Evolutionary conservation across 768 basidiomycete genomes (phyloP).

Genomic region (Serendipita sp.): DNA sequence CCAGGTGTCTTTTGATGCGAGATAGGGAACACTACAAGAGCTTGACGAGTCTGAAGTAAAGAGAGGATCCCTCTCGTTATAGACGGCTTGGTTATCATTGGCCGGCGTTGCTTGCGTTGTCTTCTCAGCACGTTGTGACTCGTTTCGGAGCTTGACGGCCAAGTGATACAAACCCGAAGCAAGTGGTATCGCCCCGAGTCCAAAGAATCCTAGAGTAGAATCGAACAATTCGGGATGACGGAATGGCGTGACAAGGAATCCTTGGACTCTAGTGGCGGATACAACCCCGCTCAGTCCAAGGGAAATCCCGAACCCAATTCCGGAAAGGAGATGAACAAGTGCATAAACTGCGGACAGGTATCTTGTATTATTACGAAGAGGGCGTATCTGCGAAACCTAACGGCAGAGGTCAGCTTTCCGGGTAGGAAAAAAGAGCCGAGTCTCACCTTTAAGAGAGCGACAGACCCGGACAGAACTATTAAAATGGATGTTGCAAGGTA

Average conservation of each 20-base stretch:
- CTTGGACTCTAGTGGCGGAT: constrained; percentile 32
- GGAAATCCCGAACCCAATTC: constrained; percentile 37
- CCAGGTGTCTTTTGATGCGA: neutral
- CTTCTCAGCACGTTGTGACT: neutral
- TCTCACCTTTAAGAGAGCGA: too few species aligned
- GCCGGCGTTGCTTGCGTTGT: neutral
- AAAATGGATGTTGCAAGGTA: too few species aligned
- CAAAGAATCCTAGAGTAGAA: constrained; percentile 38
- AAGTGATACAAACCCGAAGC: constrained; percentile 21
- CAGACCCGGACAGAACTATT: too few species aligned
- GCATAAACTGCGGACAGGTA: neutral
- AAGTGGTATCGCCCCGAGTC: constrained; percentile 35
- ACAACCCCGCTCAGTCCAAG: constrained; percentile 39
- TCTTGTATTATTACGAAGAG: too few species aligned
- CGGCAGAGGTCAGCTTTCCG: too few species aligned
- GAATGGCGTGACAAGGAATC: constrained; percentile 36
- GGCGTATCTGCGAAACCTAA: too few species aligned
- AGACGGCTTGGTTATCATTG: neutral
- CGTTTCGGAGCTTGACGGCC: neutral
- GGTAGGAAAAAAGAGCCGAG: too few species aligned
- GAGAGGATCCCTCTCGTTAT: neutral
- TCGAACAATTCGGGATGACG: constrained; percentile 32
- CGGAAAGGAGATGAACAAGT: constrained; percentile 22
- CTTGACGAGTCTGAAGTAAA: too few species aligned
- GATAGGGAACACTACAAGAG: neutral